These are phyloP conservation scores for Bisporella sp. DNA, from an alignment of 2,329 filamentous ascomycete species.

Conservation along the genomic window DNA sequence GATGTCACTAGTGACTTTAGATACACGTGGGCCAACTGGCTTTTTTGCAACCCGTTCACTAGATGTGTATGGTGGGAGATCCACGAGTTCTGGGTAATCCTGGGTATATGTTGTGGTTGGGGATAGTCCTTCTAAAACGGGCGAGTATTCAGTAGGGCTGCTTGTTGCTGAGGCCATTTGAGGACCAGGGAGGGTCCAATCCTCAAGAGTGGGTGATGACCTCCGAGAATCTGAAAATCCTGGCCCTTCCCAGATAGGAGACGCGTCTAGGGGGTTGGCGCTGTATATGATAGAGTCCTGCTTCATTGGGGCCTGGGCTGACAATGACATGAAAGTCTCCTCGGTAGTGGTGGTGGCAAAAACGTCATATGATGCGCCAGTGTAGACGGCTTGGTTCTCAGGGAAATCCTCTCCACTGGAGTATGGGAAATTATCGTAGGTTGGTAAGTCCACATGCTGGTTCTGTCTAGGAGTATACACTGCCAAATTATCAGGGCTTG, in stretches of 20 bases:
- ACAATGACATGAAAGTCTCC: neutral
- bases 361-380: constrained; percentile 18
- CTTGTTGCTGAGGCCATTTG: constrained; percentile 18
- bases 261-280: constrained; percentile 13
- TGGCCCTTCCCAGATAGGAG: constrained; percentile 20
- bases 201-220: constrained; percentile 21
- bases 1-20: constrained; percentile 24
- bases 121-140: constrained; percentile 21
- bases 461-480: constrained; percentile 23
- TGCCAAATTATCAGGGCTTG: constrained; percentile 22
- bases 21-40: constrained; percentile 22
- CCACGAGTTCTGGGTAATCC: constrained; percentile 21
- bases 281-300: constrained; percentile 17
- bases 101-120: constrained; percentile 24
- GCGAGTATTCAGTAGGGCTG: constrained; percentile 23
- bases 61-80: constrained; percentile 22
- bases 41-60: constrained; percentile 22
- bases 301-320: constrained; percentile 13
- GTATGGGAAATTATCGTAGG: constrained; percentile 22
- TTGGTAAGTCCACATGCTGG: constrained; percentile 22
- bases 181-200: constrained; percentile 16
- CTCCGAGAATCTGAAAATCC: constrained; percentile 19
- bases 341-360: constrained; percentile 10
- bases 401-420: constrained; percentile 20
- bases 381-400: constrained; percentile 15